phyloP scores from a whole-genome alignment of 139 green algal species.

The Tetradesmus obliquus region DNA sequence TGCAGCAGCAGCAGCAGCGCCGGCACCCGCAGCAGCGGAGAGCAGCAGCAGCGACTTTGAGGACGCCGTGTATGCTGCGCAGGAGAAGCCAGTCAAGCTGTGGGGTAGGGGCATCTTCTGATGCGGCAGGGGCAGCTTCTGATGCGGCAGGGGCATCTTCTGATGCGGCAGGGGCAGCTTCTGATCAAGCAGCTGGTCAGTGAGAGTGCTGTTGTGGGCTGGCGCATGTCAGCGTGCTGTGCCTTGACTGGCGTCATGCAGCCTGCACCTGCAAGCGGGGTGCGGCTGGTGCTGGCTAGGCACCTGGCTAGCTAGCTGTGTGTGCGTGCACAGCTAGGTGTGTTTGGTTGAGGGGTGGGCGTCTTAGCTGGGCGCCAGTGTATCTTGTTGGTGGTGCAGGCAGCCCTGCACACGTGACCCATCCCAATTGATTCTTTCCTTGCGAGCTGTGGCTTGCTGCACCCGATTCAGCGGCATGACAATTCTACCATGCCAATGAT shows the following conservation, averaged over 20 bases:
- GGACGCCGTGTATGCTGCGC: neutral
- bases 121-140: neutral
- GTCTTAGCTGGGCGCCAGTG: neutral
- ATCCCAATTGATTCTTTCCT: neutral
- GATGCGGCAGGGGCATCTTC: neutral
- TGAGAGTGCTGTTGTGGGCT: too few species aligned
- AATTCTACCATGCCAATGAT: neutral
- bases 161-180: neutral
- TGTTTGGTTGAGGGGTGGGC: neutral
- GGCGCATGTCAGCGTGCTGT: too few species aligned
- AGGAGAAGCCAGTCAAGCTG: slow-evolving; percentile 14
- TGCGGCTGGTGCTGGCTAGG: neutral
- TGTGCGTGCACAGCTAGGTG: neutral
- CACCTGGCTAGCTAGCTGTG: neutral
- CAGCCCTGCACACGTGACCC: neutral
- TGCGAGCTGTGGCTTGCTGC: neutral
- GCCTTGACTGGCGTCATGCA: too few species aligned
- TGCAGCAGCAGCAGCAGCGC: slow-evolving; percentile 1
- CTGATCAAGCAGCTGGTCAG: neutral
- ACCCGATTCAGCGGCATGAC: neutral
- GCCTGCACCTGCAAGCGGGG: neutral
- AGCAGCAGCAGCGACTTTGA: neutral
- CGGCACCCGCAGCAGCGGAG: neutral
- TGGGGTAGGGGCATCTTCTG: slow-evolving; percentile 42
- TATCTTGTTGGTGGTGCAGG: neutral